A percentile compares a stretch with the other conserved stretches of the same genome.
phyloP scores from a whole-genome alignment of 352 stramenopile species.

The Elongisporangium prolatum region DNA sequence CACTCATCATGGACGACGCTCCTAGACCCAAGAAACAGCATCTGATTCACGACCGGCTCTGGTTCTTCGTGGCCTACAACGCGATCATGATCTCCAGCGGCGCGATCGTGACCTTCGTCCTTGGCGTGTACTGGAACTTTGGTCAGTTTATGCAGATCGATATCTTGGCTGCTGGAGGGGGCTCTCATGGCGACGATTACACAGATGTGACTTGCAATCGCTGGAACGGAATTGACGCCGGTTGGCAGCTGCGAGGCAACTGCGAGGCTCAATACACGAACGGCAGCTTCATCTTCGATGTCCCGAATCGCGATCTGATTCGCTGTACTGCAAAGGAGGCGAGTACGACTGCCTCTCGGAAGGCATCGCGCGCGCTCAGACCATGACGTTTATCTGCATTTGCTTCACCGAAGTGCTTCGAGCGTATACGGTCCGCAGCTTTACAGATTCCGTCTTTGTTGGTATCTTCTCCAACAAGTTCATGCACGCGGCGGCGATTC shows the following conservation, averaged over 20 bases:
- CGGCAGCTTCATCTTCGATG: conserved; percentile 18
- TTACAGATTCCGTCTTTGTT: conserved; percentile 16
- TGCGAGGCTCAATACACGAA: conserved; percentile 12
- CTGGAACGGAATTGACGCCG: conserved; percentile 12
- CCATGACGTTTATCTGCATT: conserved; percentile 26
- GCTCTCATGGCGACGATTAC: conserved; percentile 17
- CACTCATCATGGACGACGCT: conserved; percentile 55
- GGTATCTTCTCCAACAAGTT: conserved; percentile 24
- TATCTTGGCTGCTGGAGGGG: conserved; percentile 47
- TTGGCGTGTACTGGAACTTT: conserved; percentile 78
- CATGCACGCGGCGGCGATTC: conserved; percentile 11
- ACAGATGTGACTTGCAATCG: conserved; percentile 18
- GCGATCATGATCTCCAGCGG: conserved; percentile 41
- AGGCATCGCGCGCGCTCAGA: conserved; percentile 21
- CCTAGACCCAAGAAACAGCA: conserved; percentile 49
- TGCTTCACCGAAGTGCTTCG: conserved; percentile 26
- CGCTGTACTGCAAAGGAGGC: conserved; percentile 17
- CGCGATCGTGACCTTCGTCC: conserved; percentile 39
- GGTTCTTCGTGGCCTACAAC: conserved; percentile 54
- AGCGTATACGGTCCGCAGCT: conserved; percentile 30
- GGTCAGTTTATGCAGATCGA: conserved; percentile 37
- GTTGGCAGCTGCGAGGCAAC: conserved; percentile 25
- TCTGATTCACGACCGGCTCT: conserved; percentile 58
- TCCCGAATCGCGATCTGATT: conserved; percentile 2
- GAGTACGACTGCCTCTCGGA: conserved; percentile 29